These are phyloP conservation scores for Serendipita sp. DNA, from an alignment of 768 basidiomycete species.

Conservation along the genomic window DNA sequence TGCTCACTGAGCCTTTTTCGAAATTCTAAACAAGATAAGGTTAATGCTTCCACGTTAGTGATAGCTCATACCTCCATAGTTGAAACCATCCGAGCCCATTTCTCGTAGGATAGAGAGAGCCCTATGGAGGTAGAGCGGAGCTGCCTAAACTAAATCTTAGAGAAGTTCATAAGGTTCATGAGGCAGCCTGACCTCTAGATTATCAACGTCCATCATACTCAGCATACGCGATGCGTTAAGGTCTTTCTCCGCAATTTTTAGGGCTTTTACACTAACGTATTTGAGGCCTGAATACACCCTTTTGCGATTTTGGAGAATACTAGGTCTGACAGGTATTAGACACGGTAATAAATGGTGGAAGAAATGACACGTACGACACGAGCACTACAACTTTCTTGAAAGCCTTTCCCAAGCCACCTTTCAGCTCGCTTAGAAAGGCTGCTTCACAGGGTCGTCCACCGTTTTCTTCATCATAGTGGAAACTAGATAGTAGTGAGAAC, in stretches of 20 bases:
- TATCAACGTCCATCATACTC: conserved; percentile 54
- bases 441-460: conserved; percentile 10
- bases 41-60: conserved; percentile 7
- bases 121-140: conserved; percentile 8
- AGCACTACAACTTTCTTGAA: conserved; percentile 8
- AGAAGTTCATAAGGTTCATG: neutral
- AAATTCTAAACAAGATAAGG: conserved; percentile 22
- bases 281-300: conserved; percentile 8
- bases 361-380: neutral
- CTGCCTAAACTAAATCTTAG: neutral
- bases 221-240: conserved; percentile 52
- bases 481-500: neutral
- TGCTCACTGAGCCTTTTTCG: conserved; percentile 27
- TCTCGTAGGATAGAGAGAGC: conserved; percentile 37
- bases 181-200: conserved; percentile 3
- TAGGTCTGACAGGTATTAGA: conserved; percentile 6
- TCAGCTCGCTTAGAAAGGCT: conserved; percentile 6
- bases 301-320: conserved; percentile 3
- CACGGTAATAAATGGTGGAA: neutral
- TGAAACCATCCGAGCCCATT: conserved; percentile 37
- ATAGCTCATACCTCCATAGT: neutral
- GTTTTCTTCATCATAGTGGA: conserved; percentile 9
- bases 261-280: conserved; percentile 32
- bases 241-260: conserved; percentile 40
- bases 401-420: neutral